Evolutionary conservation across 371 early-diverging fungal genomes (phyloP).

Genomic region (Mortierella sp.): DNA sequence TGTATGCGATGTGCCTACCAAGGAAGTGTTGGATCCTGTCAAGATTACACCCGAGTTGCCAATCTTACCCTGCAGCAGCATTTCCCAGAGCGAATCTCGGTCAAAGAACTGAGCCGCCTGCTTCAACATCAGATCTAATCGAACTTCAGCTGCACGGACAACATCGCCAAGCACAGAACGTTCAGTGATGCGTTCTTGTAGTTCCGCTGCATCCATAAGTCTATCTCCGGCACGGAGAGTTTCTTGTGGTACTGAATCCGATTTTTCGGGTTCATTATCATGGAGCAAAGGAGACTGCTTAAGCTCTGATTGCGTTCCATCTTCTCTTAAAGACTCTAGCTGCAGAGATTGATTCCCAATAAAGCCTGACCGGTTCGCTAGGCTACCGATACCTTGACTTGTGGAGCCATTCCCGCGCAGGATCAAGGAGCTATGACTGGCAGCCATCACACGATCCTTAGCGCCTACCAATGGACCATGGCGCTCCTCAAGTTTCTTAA

Average conservation of each 20-base stretch:
- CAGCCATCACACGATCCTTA: conserved; percentile 42
- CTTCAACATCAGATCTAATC: conserved; percentile 50
- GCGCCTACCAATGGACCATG: conserved; percentile 51
- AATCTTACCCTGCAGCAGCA: conserved; percentile 54
- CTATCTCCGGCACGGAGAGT: conserved; percentile 18
- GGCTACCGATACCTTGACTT: not conserved
- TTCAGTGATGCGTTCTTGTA: conserved; percentile 53
- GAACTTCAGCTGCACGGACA: conserved; percentile 54
- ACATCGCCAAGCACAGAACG: conserved; percentile 50
- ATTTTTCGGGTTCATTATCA: not conserved
- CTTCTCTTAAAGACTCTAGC: conserved; percentile 6
- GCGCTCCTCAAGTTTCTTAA: conserved; percentile 52
- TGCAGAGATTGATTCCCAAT: conserved; percentile 14
- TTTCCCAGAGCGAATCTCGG: conserved; percentile 60
- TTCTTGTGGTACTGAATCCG: conserved; percentile 6
- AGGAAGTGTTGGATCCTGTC: conserved; percentile 23
- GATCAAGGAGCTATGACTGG: conserved; percentile 20
- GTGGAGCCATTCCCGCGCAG: conserved; percentile 13
- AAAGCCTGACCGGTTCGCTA: not conserved
- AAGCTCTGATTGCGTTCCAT: conserved; percentile 4
- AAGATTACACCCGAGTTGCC: conserved; percentile 33
- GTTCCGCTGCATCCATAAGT: conserved; percentile 46
- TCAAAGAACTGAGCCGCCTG: conserved; percentile 59
- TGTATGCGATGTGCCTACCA: conserved; percentile 2
- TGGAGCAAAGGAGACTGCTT: not conserved